Evolutionary conservation across 129 eudicot species (phyloP), one percentile per base, ranked within the genome.

Genomic region (Tanacetum coccineum): DNA sequence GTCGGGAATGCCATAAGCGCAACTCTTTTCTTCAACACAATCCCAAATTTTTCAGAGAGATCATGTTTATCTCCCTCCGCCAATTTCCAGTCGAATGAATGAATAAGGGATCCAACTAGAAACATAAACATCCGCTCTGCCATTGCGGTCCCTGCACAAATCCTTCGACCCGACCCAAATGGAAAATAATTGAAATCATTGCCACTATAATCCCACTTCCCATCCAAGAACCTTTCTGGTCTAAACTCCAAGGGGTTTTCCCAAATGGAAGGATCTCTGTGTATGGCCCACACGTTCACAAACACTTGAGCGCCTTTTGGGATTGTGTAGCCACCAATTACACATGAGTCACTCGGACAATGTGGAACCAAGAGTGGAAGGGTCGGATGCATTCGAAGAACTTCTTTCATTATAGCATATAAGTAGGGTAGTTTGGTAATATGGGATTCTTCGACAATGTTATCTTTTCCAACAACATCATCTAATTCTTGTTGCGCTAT

Each of bases 351-450:
- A 11, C 84, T 87, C 0, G 95, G 91, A 68, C 87, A 76, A 25
- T 84, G 90, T 13, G 87, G 90, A 18, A 84, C 86, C 73, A 87
- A 13, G 9, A 87, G 81, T 0, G 95, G 95, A 42, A 83, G 84
- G 8, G 68, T 57, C 2, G 89, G 89, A 52, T 87, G 89, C 28
- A 83, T 39, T 19, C 95, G 84, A 6, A 87, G 75, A 45, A 58
- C 63, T 63, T 87, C 95, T 76, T 87, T 87, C 85, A 87, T 76
- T 26, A 87, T 76, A 15, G 87, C 85, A 0, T 76, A n/a, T 3
- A 87, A 6, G 56, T 87, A 87, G 2, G 87, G 82, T 12, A 87
- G 72, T 56, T 84, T 77, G 70, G 45, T 58, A 46, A 79, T 77
- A 66, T 79, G 81, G 32, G 75, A 75, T 59, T 87, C 95, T 72